phyloP scores from a whole-genome alignment of 768 basidiomycete species.

The Neoboletus subvelutipes region DNA sequence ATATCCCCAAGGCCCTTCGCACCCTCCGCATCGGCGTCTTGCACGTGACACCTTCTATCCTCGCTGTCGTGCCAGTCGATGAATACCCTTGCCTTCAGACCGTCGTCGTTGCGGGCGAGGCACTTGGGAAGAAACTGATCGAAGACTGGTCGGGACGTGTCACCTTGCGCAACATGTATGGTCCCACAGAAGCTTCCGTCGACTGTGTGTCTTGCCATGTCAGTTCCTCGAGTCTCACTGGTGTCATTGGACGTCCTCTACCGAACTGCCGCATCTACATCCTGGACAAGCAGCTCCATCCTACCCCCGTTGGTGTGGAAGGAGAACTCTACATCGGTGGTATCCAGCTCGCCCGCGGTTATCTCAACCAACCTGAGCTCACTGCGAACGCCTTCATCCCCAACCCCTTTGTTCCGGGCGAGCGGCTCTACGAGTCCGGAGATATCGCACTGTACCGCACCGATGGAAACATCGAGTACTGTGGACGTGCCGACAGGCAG shows the following conservation, averaged over 20 bases:
- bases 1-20: slow-evolving; percentile 28
- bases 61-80: slow-evolving; percentile 26
- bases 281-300: slow-evolving; percentile 28
- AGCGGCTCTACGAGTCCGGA: slow-evolving; percentile 33
- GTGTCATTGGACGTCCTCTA: slow-evolving; percentile 33
- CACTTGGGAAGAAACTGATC: slow-evolving; percentile 24
- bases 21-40: slow-evolving; percentile 27
- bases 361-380: slow-evolving; percentile 29
- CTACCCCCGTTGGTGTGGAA: slow-evolving; percentile 30
- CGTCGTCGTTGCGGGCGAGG: slow-evolving; percentile 27
- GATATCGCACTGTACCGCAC: slow-evolving; percentile 30
- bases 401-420: slow-evolving; percentile 31
- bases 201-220: slow-evolving; percentile 31
- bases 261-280: slow-evolving; percentile 32
- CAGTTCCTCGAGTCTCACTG: slow-evolving; percentile 16
- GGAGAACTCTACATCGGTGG: slow-evolving; percentile 26
- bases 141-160: slow-evolving; percentile 27
- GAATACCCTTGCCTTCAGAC: slow-evolving; percentile 29
- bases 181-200: slow-evolving; percentile 34
- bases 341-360: slow-evolving; percentile 22
- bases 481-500: slow-evolving; percentile 35
- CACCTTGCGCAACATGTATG: slow-evolving; percentile 34
- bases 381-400: slow-evolving; percentile 27
- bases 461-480: slow-evolving; percentile 32
- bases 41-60: slow-evolving; percentile 33